phyloP scores from a whole-genome alignment of 2,329 filamentous ascomycete genomes.

The Pestalotiopsis fici region DNA sequence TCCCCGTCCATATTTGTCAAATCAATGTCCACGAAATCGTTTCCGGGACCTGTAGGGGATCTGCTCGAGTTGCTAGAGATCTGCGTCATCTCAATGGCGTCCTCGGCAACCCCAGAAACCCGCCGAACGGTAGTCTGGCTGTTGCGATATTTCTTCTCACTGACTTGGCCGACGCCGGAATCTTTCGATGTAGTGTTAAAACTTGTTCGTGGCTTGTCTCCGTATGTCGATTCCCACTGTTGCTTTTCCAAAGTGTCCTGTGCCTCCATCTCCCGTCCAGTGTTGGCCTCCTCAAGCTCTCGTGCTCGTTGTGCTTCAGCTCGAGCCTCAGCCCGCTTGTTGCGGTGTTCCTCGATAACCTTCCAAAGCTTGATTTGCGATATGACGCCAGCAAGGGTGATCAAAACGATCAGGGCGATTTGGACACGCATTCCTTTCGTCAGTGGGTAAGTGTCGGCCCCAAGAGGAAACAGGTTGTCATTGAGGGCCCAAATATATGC shows the following conservation, averaged over 20 bases:
- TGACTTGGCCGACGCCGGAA: constrained; percentile 53
- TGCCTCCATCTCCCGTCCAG: constrained; percentile 67
- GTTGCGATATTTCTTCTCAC: constrained; percentile 36
- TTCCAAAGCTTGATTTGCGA: constrained; percentile 89
- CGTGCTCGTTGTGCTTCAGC: constrained; percentile 46
- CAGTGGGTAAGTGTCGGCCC: constrained; percentile 77
- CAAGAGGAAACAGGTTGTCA: constrained; percentile 74
- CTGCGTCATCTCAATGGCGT: constrained; percentile 56
- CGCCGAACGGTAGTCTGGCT: constrained; percentile 35
- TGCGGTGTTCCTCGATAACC: constrained; percentile 66
- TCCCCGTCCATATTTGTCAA: constrained; percentile 40
- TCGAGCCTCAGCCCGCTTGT: constrained; percentile 50
- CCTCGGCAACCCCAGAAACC: constrained; percentile 26
- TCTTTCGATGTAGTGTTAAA: constrained; percentile 38
- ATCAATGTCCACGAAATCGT: constrained; percentile 33
- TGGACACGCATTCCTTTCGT: constrained; percentile 87
- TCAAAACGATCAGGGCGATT: constrained; percentile 73
- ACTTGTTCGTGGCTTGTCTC: constrained; percentile 45
- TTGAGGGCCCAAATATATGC: constrained; percentile 88
- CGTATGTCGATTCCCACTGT: constrained; percentile 80
- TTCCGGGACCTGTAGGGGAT: constrained; percentile 22
- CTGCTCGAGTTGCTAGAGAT: constrained; percentile 27
- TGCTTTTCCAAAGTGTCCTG: constrained; percentile 61
- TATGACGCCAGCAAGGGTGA: constrained; percentile 74
- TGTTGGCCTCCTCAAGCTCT: constrained; percentile 64